Percentiles rank a stretch among this genome's conserved stretches.
Evolutionary conservation across 2,329 filamentous ascomycete species (phyloP).

Genomic region (Monosporascus sp.): DNA sequence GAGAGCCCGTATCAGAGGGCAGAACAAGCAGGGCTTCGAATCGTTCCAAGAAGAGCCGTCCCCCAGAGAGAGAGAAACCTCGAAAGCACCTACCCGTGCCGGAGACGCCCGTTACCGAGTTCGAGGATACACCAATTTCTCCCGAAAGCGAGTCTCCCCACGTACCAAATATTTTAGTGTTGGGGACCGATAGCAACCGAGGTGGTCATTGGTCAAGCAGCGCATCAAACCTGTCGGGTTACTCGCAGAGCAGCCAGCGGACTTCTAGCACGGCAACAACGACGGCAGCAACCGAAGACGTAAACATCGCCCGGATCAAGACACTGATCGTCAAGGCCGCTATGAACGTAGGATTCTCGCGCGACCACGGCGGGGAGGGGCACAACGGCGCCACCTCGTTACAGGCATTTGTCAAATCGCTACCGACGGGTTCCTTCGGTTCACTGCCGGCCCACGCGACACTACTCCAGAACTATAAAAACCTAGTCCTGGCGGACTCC

Average conservation of each 20-base stretch:
- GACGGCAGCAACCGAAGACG: conserved; percentile 63
- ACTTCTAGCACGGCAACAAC: conserved; percentile 70
- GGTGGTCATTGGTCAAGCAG: conserved; percentile 64
- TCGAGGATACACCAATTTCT: conserved; percentile 83
- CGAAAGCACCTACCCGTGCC: conserved; percentile 52
- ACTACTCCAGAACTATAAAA: conserved; percentile 74
- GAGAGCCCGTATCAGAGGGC: conserved; percentile 42
- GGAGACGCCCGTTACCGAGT: conserved; percentile 91
- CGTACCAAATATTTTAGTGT: conserved; percentile 81
- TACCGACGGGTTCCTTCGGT: conserved; percentile 76
- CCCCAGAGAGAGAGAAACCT: conserved; percentile 40
- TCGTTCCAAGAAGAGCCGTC: conserved; percentile 47
- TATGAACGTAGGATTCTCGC: conserved; percentile 75
- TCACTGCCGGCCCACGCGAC: conserved; percentile 62
- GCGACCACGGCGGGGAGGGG: conserved; percentile 44
- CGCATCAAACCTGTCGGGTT: conserved; percentile 72
- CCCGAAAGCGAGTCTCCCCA: conserved; percentile 70
- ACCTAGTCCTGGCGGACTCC: conserved; percentile 68
- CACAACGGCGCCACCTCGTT: conserved; percentile 49
- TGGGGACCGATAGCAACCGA: conserved; percentile 61
- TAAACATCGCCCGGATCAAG: conserved; percentile 72
- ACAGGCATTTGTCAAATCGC: conserved; percentile 68
- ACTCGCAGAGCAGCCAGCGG: conserved; percentile 64
- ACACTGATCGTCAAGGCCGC: conserved; percentile 78
- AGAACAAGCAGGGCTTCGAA: conserved; percentile 46